Conservation (phyloP, 805 yeast genomes). For the Tetrapisispora nanseiensis region DNA sequence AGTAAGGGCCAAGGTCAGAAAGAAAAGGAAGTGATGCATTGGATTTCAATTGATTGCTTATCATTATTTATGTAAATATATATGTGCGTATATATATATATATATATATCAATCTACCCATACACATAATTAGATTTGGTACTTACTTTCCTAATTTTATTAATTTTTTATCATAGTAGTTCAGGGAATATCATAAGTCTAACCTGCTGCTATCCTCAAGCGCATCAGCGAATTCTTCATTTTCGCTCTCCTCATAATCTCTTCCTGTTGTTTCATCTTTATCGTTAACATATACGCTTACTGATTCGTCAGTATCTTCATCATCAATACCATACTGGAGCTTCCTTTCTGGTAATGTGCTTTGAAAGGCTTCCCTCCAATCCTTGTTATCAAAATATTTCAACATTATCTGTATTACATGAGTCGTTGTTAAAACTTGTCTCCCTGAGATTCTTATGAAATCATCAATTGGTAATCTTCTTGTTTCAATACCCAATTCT, state of each 20-base stretch:
- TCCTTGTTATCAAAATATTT: conserved; percentile 69
- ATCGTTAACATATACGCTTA: no score
- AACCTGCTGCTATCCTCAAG: background rate
- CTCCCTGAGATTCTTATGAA: conserved; percentile 76
- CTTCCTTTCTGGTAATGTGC: conserved; percentile 79
- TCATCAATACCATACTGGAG: conserved; percentile 15
- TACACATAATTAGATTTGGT: no score
- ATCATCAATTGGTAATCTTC: conserved; percentile 78
- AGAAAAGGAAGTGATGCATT: no score
- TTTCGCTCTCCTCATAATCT: background rate
- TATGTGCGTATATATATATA: no score
- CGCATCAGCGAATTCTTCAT: background rate
- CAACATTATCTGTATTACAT: conserved; percentile 81
- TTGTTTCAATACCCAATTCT: conserved; percentile 58
- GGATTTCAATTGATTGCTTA: no score
- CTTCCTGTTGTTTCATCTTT: background rate
- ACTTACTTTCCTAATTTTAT: background rate
- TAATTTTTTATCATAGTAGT: background rate
- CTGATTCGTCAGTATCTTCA: background rate
- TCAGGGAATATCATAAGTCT: background rate
- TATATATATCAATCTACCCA: no score
- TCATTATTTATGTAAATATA: no score
- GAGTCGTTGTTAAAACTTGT: conserved; percentile 84
- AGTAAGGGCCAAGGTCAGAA: no score
- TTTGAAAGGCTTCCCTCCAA: conserved; percentile 82